phyloP scores from a whole-genome alignment of 2,329 filamentous ascomycete genomes.

The Verticillium alfalfae region DNA sequence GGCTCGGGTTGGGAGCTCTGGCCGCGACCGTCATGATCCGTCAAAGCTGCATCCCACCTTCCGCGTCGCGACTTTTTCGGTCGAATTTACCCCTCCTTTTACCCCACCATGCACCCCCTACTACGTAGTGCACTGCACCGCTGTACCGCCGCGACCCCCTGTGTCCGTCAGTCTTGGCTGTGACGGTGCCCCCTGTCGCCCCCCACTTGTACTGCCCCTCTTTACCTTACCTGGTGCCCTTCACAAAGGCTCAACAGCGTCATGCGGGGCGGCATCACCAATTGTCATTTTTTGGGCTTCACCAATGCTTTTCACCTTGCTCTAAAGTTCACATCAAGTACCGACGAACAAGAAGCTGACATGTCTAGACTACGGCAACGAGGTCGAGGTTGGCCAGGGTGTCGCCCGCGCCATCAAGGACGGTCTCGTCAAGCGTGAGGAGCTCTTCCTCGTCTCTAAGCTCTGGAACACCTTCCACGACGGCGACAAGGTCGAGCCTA shows the following conservation, averaged over 20 bases:
- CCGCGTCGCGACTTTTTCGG: not conserved
- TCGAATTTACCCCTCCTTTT: not conserved
- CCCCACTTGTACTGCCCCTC: not conserved
- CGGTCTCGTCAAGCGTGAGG: constrained; percentile 73
- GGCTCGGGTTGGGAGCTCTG: not conserved
- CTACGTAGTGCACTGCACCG: not conserved
- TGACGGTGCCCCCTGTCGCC: not conserved
- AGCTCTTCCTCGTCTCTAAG: constrained; percentile 90
- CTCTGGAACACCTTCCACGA: constrained; percentile 93
- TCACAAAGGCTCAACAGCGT: not conserved
- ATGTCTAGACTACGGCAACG: constrained; percentile 71
- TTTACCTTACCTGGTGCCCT: not conserved
- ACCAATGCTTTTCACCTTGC: not conserved
- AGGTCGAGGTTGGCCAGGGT: constrained; percentile 71
- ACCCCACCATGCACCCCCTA: not conserved
- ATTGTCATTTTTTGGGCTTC: not conserved
- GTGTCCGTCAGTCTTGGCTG: not conserved
- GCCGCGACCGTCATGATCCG: not conserved
- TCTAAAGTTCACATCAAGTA: no score
- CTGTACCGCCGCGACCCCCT: not conserved
- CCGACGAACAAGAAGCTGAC: not conserved
- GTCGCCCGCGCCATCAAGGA: constrained; percentile 76
- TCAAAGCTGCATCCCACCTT: not conserved
- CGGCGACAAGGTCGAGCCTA: constrained; percentile 67
- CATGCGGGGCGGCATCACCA: not conserved